Conservation (phyloP, 768 basidiomycete species). For the Suillus plorans region DNA sequence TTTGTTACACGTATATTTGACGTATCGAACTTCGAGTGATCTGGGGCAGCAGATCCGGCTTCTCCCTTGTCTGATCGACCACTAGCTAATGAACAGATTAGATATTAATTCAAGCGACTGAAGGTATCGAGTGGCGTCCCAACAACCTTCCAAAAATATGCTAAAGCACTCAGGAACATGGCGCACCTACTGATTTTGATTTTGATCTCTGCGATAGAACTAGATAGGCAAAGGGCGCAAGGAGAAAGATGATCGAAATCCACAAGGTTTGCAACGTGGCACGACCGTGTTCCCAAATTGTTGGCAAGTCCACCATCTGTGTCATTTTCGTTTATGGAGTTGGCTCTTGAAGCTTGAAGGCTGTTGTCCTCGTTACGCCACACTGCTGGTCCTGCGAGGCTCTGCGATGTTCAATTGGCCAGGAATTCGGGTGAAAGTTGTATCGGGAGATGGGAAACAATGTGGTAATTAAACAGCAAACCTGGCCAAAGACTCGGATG, state of each 20-base stretch:
- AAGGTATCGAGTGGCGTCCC: not conserved
- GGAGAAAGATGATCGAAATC: slow-evolving; percentile 9
- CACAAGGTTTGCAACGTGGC: slow-evolving; percentile 13
- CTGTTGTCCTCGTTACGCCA: slow-evolving; percentile 3
- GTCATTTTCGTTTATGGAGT: not conserved
- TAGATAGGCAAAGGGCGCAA: slow-evolving; percentile 21
- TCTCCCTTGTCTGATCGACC: not conserved
- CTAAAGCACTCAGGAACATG: not conserved
- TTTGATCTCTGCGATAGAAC: slow-evolving; percentile 7
- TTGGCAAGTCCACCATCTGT: not conserved
- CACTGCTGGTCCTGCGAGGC: not conserved
- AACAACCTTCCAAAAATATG: not conserved
- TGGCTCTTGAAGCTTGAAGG: not conserved
- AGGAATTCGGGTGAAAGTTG: not conserved
- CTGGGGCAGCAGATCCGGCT: not conserved
- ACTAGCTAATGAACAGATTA: not conserved
- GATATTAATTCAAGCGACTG: not conserved
- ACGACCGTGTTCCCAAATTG: slow-evolving; percentile 7
- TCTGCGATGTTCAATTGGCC: not conserved
- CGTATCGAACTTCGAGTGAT: slow-evolving; percentile 27
- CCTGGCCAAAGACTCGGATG: not conserved
- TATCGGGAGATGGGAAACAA: not conserved
- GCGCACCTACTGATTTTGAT: slow-evolving; percentile 13
- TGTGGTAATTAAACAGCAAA: not conserved
- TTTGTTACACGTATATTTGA: slow-evolving; percentile 47